phyloP scores from a whole-genome alignment of 129 eudicot genomes.

The Sambucus nigra region DNA sequence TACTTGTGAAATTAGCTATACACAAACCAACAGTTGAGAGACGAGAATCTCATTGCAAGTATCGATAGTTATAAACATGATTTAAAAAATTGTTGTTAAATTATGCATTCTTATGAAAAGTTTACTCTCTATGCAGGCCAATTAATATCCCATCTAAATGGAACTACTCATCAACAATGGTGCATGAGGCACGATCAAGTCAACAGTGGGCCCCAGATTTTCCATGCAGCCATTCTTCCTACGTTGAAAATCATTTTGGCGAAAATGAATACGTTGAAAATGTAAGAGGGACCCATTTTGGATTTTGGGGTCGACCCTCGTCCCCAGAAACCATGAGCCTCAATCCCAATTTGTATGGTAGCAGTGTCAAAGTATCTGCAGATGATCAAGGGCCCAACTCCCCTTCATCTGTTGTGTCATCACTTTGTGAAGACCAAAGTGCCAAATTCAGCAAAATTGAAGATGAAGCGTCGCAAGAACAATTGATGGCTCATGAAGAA shows the following conservation, averaged over 20 bases:
- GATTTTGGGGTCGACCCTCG: conserved; percentile 32
- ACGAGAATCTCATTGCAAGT: no score
- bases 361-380: conserved; percentile 33
- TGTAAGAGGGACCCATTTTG: conserved; percentile 26
- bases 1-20: no score
- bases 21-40: no score
- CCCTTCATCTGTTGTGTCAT: conserved; percentile 57
- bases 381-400: conserved; percentile 57
- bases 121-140: conserved; percentile 44
- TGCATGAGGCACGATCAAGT: conserved; percentile 24
- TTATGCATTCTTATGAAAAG: not conserved
- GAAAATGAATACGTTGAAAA: conserved; percentile 25
- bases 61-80: no score
- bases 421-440: conserved; percentile 28
- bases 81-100: no score
- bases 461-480: conserved; percentile 14
- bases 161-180: conserved; percentile 33
- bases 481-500: conserved; percentile 18
- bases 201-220: conserved; percentile 15
- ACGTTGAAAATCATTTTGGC: conserved; percentile 7
- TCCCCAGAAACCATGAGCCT: conserved; percentile 55
- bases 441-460: conserved; percentile 5
- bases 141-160: conserved; percentile 43
- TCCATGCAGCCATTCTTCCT: conserved; percentile 22
- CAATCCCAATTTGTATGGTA: conserved; percentile 37